These are phyloP conservation scores for Arthrinium phaeospermum DNA, from an alignment of 2,329 filamentous ascomycete genomes.

Conservation along the genomic window DNA sequence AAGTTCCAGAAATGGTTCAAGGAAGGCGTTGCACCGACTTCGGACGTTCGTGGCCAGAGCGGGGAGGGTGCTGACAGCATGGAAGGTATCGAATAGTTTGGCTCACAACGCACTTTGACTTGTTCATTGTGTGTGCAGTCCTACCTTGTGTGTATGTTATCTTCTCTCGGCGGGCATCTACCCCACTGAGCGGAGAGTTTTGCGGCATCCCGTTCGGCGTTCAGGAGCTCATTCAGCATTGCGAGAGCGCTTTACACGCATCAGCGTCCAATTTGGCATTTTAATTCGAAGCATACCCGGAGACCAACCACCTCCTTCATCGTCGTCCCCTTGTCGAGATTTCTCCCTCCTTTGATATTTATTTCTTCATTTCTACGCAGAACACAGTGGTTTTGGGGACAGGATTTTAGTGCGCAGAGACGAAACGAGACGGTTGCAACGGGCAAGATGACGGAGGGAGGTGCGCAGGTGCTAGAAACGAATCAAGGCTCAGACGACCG, in stretches of 20 bases:
- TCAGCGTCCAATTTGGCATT: constrained; percentile 16
- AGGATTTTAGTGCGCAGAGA: not conserved
- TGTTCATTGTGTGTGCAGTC: not conserved
- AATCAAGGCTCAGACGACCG: constrained; percentile 11
- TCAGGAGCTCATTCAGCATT: constrained; percentile 14
- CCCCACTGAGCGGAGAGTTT: constrained; percentile 8
- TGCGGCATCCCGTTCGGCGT: constrained; percentile 15
- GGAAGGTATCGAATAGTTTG: constrained; percentile 4
- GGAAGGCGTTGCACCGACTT: constrained; percentile 50
- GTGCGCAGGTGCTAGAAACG: not conserved
- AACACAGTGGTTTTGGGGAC: not conserved
- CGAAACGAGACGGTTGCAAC: not conserved
- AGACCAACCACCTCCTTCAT: not conserved
- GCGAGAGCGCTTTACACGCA: constrained; percentile 1
- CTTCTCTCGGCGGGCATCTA: not conserved
- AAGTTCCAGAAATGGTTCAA: constrained; percentile 61
- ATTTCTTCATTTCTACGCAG: not conserved
- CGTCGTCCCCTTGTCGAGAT: not conserved
- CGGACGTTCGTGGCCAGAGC: constrained; percentile 35
- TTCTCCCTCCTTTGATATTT: not conserved
- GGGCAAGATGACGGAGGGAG: not conserved
- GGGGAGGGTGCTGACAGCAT: constrained; percentile 30
- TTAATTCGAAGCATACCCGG: not conserved
- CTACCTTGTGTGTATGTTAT: constrained; percentile 2
- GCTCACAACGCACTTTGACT: constrained; percentile 2